phyloP scores from a whole-genome alignment of 2,329 filamentous ascomycete species.

The Botrytis sinoallii region DNA sequence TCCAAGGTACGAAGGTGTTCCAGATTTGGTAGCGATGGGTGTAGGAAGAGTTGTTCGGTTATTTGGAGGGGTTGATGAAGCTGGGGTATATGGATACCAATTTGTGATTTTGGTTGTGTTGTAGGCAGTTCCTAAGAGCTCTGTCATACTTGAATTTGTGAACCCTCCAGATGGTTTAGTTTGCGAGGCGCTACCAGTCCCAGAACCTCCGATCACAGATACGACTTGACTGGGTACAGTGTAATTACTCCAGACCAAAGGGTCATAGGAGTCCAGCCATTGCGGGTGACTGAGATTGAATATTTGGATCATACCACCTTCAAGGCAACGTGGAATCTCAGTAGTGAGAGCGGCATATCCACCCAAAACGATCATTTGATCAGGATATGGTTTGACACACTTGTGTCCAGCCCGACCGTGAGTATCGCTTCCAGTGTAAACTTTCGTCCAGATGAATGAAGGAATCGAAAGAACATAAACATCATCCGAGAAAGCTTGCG shows the following conservation, averaged over 20 bases:
- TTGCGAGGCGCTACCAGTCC: conserved; percentile 60
- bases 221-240: conserved; percentile 60
- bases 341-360: conserved; percentile 51
- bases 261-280: conserved; percentile 71
- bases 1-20: conserved; percentile 54
- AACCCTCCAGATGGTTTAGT: conserved; percentile 61
- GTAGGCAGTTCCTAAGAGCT: conserved; percentile 56
- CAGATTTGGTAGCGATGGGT: conserved; percentile 18
- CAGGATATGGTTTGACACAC: conserved; percentile 67
- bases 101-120: conserved; percentile 53
- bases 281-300: conserved; percentile 69
- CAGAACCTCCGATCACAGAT: conserved; percentile 57
- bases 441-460: conserved; percentile 68
- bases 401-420: conserved; percentile 63
- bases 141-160: conserved; percentile 46
- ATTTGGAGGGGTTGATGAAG: conserved; percentile 23
- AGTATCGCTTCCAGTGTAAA: conserved; percentile 50
- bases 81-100: conserved; percentile 56
- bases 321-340: conserved; percentile 44
- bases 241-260: conserved; percentile 62
- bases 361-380: conserved; percentile 68
- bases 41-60: conserved; percentile 21
- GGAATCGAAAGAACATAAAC: conserved; percentile 73
- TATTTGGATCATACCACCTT: conserved; percentile 53
- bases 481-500: conserved; percentile 59